Base-by-base conservation (phyloP, 2,329 filamentous ascomycete genomes). In the Hypoxylon sp. region DNA sequence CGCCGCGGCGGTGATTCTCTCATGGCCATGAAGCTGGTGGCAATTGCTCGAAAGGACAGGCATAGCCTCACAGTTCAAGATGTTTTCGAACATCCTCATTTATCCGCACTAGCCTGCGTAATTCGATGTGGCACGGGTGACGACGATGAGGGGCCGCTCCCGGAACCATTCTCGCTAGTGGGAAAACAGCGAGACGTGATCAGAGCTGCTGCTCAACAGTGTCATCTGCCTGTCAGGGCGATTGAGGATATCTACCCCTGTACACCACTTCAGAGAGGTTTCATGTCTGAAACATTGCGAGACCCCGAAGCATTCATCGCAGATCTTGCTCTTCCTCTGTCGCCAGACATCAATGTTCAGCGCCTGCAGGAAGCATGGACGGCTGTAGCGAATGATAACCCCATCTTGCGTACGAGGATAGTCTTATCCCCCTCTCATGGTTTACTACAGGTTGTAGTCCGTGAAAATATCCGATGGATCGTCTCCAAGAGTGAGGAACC, bases 211-310 rank as follows among this genome's bases (percentile, higher is more conserved):
- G 25, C 25, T 25, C 25, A 25, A 5, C 25, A 25, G 25, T 25
- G 3, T 5, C 25, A 25, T 25, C 25, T 25, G 1, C 25, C 25
- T 4, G 25, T 5, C 25, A 25, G 25, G 25, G 21, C 34, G 2
- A 57, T 57, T 25, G 38, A 46, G 25, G 52, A 57, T 23, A 21
- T 48, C 1, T 48, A 48, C 14, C 45, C 45, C 14, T 57, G 52
- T 34, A 57, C 52, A 2, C 52, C 38, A 5, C 52, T 57, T 57
- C 52, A 57, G 13, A 3, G 13, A 0, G 38, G 52, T 19, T 23
- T 46, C 23, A 57, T 57, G 25, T 32, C n/a, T 6, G 6, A 13
- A 3, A 32, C 52, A 2, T 7, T 14, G 13, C 6, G 25, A 23
- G 10, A 7, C 14, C 21, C 52, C 5, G 10, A n/a, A 2, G 23